phyloP scores from a whole-genome alignment of 2,329 filamentous ascomycete species.

The Pseudogymnoascus sp. region DNA sequence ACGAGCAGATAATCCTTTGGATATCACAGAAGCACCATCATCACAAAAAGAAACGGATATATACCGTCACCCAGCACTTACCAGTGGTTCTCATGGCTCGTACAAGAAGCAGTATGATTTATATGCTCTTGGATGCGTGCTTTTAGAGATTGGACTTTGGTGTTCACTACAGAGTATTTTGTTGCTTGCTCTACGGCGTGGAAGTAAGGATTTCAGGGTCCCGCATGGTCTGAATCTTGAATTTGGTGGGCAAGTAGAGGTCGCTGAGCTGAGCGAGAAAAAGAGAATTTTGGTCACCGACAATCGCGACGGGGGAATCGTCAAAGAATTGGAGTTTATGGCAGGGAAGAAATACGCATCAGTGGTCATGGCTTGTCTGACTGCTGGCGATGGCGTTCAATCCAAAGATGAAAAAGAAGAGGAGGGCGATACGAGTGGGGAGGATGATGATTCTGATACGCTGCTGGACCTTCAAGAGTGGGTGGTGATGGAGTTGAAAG shows the following conservation, averaged over 20 bases:
- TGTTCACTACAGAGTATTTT: neutral
- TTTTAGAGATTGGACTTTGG: slow-evolving; percentile 9
- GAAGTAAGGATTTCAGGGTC: neutral
- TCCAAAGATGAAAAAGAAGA: neutral
- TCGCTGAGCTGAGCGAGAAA: neutral
- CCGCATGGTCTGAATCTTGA: neutral
- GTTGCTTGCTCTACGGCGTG: neutral
- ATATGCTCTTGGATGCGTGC: slow-evolving; percentile 13
- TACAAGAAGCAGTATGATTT: slow-evolving; percentile 17
- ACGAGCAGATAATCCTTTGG: slow-evolving; percentile 10
- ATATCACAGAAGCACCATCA: slow-evolving; percentile 13
- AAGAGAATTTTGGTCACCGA: neutral
- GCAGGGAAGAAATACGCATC: neutral
- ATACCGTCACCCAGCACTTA: slow-evolving; percentile 11
- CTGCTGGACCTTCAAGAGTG: neutral
- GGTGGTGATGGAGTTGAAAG: neutral
- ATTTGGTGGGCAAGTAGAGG: neutral
- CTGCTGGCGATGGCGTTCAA: neutral
- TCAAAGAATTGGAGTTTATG: neutral
- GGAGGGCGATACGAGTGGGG: neutral
- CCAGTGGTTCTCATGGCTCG: neutral
- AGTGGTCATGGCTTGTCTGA: neutral
- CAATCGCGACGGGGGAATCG: neutral
- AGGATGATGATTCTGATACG: neutral
- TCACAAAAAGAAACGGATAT: slow-evolving; percentile 12